These are phyloP conservation scores for Mycocentrospora acerina DNA, from an alignment of 2,329 filamentous ascomycete genomes.

Conservation along the genomic window DNA sequence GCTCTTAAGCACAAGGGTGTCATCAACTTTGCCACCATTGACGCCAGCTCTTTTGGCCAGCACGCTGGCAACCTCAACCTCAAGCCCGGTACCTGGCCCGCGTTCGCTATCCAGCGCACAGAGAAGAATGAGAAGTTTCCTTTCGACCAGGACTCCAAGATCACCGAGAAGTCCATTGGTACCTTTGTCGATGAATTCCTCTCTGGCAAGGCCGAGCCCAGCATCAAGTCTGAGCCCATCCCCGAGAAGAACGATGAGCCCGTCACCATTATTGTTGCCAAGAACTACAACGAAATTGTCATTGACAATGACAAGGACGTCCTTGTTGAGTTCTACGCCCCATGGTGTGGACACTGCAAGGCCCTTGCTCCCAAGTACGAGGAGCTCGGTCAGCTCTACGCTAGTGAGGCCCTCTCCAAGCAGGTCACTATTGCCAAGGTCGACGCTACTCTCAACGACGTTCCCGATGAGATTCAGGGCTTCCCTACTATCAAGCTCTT, in stretches of 20 bases:
- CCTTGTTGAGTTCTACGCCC: constrained; percentile 96
- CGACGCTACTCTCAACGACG: constrained; percentile 93
- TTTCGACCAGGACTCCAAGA: constrained; percentile 79
- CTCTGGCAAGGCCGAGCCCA: constrained; percentile 86
- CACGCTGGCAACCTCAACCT: constrained; percentile 98
- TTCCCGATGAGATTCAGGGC: constrained; percentile 93
- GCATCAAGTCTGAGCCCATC: constrained; percentile 97
- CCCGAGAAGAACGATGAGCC: constrained; percentile 90
- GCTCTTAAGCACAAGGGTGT: constrained; percentile 90
- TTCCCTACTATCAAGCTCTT: constrained; percentile 99
- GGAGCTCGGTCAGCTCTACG: constrained; percentile 61
- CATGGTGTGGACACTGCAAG: constrained; percentile 74
- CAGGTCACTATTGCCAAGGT: constrained; percentile 81
- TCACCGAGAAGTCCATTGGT: constrained; percentile 72
- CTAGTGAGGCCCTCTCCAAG: constrained; percentile 52
- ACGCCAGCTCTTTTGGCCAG: constrained; percentile 89
- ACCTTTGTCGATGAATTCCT: constrained; percentile 84
- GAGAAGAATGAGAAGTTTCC: constrained; percentile 97
- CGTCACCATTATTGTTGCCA: constrained; percentile 85
- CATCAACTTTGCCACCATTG: constrained; percentile 98
- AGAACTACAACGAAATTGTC: constrained; percentile 90
- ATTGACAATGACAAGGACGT: constrained; percentile 96
- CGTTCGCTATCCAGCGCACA: constrained; percentile 96
- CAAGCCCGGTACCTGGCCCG: constrained; percentile 89
- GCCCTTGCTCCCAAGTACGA: constrained; percentile 69